Evolutionary conservation across 2,329 filamentous ascomycete species (phyloP), one percentile per base, ranked within the genome.

Genomic region (Sporothrix brunneoviolacea): DNA sequence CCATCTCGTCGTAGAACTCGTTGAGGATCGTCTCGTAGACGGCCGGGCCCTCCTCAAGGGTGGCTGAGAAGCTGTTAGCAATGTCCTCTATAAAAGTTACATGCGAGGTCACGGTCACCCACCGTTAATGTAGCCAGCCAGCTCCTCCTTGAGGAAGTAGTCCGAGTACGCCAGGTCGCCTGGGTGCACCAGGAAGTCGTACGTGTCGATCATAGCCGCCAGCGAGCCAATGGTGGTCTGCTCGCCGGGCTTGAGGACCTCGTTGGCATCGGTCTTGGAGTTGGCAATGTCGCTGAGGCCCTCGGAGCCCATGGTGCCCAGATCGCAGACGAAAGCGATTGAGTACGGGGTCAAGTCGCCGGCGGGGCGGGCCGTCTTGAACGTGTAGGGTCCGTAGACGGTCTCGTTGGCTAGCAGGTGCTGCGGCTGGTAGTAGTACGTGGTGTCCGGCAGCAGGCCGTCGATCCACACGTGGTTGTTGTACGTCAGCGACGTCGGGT

Each of bases 11-110:
- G 58, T 75, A 72, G 68, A 71, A 75, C 6, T 74, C 62, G 60
- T 75, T 71, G 68, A 71, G 74, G 54, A 75, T 76, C 8, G 66
- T 68, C 60, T 76, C 73, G 58, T 76, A 76, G n/a, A 76, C 54
- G 0, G 67, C 65, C 30, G 51, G 73, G 70, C 52, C 73, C 68
- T 51, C 72, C 68, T 4, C 64, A 4, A 48, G 15, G 5, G 48
- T 46, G 16, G 9, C 37, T 39, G 19, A 16, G 6, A 24, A 39
- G 15, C 8, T 8, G 19, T 22, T 6, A 39, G 24, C 24, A 28
- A 28, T 10, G 24, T n/a, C n/a, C n/a, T n/a, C n/a, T n/a, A n/a
- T n/a, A 38, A 38, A n/a, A n/a, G n/a, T n/a, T n/a, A n/a, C n/a
- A n/a, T n/a, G n/a, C n/a, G n/a, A n/a, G n/a, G n/a, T n/a, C n/a